Conservation (phyloP, 2,329 filamentous ascomycete genomes). For the Phaeophleospora eucalypticola region DNA sequence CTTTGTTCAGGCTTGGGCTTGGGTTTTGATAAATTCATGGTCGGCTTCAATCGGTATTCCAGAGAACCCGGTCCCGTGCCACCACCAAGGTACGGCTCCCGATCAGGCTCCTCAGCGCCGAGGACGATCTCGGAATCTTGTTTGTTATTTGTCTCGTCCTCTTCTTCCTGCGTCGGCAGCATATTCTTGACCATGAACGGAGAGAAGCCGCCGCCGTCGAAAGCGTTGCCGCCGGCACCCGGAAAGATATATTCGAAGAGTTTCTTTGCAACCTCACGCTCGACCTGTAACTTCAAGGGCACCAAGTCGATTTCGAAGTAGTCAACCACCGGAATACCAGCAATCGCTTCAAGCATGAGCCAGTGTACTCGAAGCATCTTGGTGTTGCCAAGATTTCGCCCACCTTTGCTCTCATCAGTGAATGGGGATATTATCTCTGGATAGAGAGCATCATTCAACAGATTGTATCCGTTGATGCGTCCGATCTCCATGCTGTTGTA, state of each 20-base stretch:
- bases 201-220: slow-evolving; percentile 54
- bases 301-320: slow-evolving; percentile 93
- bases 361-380: slow-evolving; percentile 94
- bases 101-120: slow-evolving; percentile 11
- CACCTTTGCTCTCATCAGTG: slow-evolving; percentile 57
- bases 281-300: slow-evolving; percentile 88
- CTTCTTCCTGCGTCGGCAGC: slow-evolving; percentile 43
- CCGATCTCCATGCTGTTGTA: slow-evolving; percentile 87
- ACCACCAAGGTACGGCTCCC: slow-evolving; percentile 32
- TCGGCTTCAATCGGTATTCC: slow-evolving; percentile 78
- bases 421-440: slow-evolving; percentile 95
- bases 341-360: slow-evolving; percentile 97
- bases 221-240: slow-evolving; percentile 57
- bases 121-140: slow-evolving; percentile 41
- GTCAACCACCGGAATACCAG: slow-evolving; percentile 94
- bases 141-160: slow-evolving; percentile 40
- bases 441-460: slow-evolving; percentile 86
- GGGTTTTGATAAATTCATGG: slow-evolving; percentile 55
- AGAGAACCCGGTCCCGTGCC: slow-evolving; percentile 67
- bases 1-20: slow-evolving; percentile 27
- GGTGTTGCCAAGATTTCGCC: slow-evolving; percentile 58
- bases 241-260: slow-evolving; percentile 98
- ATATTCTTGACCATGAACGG: slow-evolving; percentile 57
- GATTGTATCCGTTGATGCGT: slow-evolving; percentile 81
- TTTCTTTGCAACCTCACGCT: slow-evolving; percentile 85